These are phyloP conservation scores for Gaeumannomyces sp. DNA, from an alignment of 2,329 filamentous ascomycete species.

Conservation along the genomic window DNA sequence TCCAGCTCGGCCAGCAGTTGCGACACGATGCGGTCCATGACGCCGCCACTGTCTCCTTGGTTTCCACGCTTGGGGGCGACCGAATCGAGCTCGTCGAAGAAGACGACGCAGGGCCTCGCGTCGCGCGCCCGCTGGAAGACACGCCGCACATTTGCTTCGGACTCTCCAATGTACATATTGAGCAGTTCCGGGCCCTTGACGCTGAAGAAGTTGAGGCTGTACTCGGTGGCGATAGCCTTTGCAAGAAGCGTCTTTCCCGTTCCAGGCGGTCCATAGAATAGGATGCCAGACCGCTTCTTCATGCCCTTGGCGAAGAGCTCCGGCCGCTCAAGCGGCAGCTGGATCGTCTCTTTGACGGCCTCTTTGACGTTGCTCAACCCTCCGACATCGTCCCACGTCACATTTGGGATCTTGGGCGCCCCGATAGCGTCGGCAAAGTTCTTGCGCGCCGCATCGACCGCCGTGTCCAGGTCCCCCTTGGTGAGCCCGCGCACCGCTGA, in stretches of 20 bases:
- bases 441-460: slow-evolving; percentile 90
- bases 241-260: slow-evolving; percentile 90
- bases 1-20: slow-evolving; percentile 93
- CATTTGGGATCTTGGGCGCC: slow-evolving; percentile 95
- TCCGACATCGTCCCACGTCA: slow-evolving; percentile 93
- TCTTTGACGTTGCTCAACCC: slow-evolving; percentile 92
- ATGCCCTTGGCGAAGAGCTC: slow-evolving; percentile 95
- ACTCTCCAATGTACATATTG: slow-evolving; percentile 96
- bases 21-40: slow-evolving; percentile 96
- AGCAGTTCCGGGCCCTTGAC: slow-evolving; percentile 88
- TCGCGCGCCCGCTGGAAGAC: slow-evolving; percentile 85
- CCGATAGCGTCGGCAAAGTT: slow-evolving; percentile 98
- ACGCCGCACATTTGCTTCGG: slow-evolving; percentile 82
- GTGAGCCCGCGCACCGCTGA: slow-evolving; percentile 71
- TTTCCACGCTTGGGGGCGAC: slow-evolving; percentile 96
- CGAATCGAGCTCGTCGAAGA: slow-evolving; percentile 89
- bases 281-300: slow-evolving; percentile 92
- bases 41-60: slow-evolving; percentile 92
- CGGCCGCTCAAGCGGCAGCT: slow-evolving; percentile 81
- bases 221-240: slow-evolving; percentile 89
- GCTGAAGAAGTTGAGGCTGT: slow-evolving; percentile 90
- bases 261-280: slow-evolving; percentile 87
- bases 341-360: slow-evolving; percentile 94
- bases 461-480: slow-evolving; percentile 80
- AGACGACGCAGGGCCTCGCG: slow-evolving; percentile 81